Evolutionary conservation across 1,139 yeast genomes (phyloP).

Genomic region (Pichia sp.): DNA sequence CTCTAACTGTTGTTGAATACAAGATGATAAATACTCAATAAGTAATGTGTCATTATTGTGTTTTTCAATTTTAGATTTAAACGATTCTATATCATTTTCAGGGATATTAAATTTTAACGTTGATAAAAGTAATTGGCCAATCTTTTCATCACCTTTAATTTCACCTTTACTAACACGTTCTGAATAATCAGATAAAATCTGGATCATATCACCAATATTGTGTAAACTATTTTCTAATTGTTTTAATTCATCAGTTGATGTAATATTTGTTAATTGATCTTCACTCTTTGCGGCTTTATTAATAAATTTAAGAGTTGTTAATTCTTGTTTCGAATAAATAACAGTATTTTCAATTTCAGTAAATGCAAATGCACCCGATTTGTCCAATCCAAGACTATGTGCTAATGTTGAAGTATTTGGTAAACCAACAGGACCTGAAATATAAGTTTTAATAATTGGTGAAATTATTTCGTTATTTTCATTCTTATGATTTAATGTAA

Average conservation of each 20-base stretch:
- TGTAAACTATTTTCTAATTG: constrained; percentile 51
- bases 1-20: constrained; percentile 80
- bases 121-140: constrained; percentile 64
- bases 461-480: constrained; percentile 35
- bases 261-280: constrained; percentile 29
- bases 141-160: constrained; percentile 42
- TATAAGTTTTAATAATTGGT: constrained; percentile 54
- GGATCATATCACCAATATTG: constrained; percentile 53
- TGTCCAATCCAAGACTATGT: constrained; percentile 35
- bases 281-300: constrained; percentile 31
- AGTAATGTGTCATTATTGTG: constrained; percentile 79
- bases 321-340: constrained; percentile 52
- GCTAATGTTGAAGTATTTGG: constrained; percentile 37
- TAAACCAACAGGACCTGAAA: constrained; percentile 68
- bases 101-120: constrained; percentile 56
- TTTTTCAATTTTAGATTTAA: constrained; percentile 58
- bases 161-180: constrained; percentile 39
- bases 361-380: constrained; percentile 65
- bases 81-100: constrained; percentile 49
- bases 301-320: constrained; percentile 44
- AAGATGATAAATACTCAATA: constrained; percentile 78
- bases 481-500: constrained; percentile 50
- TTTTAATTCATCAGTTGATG: constrained; percentile 36
- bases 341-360: constrained; percentile 71
- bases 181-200: constrained; percentile 46